Percentiles rank a stretch among this genome's conserved stretches.
phyloP scores from a whole-genome alignment of 495 filamentous ascomycete genomes.

The Parathielavia appendiculata region DNA sequence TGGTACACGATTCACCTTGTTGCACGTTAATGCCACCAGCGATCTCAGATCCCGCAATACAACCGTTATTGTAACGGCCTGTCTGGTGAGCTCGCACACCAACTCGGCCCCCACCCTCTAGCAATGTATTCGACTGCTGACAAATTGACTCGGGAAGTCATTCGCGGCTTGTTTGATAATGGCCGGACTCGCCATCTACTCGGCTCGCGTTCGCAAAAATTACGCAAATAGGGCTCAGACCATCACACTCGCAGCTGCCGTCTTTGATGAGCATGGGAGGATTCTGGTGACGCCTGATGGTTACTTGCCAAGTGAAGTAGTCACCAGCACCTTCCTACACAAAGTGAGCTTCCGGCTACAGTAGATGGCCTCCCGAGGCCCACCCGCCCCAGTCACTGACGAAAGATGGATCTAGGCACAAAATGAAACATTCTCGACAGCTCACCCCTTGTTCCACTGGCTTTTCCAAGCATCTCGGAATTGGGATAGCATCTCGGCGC shows the following conservation, averaged over 20 bases:
- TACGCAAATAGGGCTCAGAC: slow-evolving; percentile 66
- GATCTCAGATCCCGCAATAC: slow-evolving; percentile 46
- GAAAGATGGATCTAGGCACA: slow-evolving; percentile 46
- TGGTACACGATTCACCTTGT: slow-evolving; percentile 61
- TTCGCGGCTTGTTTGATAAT: slow-evolving; percentile 55
- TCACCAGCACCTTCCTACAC: slow-evolving; percentile 73
- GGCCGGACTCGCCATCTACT: slow-evolving; percentile 46
- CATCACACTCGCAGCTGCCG: slow-evolving; percentile 68
- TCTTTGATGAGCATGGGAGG: slow-evolving; percentile 69
- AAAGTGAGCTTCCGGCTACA: slow-evolving; percentile 20
- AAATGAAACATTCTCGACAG: slow-evolving; percentile 68
- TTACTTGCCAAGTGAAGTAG: slow-evolving; percentile 70
- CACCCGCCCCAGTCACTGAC: not conserved
- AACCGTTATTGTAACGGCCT: slow-evolving; percentile 58
- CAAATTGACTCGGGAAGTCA: slow-evolving; percentile 49
- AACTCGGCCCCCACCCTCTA: not conserved
- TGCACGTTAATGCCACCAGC: slow-evolving; percentile 31
- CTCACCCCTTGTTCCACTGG: slow-evolving; percentile 83
- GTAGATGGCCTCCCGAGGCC: no score
- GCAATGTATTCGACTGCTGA: not conserved
- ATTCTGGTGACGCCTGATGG: slow-evolving; percentile 78
- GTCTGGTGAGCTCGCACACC: slow-evolving; percentile 47
- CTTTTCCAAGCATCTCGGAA: slow-evolving; percentile 72
- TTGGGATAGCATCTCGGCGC: slow-evolving; percentile 62
- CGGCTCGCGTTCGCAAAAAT: slow-evolving; percentile 49